Evolutionary conservation across 129 eudicot species (phyloP), one percentile per base, ranked within the genome.

Genomic region (Calendula officinalis): DNA sequence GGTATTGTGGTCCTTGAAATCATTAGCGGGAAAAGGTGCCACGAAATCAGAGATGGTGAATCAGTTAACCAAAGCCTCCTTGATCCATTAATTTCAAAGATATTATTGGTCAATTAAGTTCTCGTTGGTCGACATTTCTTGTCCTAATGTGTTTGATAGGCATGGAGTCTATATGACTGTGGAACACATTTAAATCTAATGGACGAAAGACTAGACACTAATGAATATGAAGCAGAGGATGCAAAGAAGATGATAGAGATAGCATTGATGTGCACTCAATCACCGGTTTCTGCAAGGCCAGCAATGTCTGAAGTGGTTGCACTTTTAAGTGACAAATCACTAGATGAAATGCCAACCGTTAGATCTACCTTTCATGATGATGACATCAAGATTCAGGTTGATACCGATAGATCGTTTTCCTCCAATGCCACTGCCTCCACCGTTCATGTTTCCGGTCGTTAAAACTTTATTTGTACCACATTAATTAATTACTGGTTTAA

Each of bases 221-320:
- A 48, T 64, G 88, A 81, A 32, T 84, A 79, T 53, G 46, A 32
- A 33, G 76, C 62, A 30, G 88, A 79, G 69, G 88, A 81, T 32
- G 79, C 73, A 62, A 84, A 74, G 72, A 84, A 69, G 61, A 63
- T 82, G 34, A 78, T 84, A 39, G 91, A 87, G 56, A 84, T 84
- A 37, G 95, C 86, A 3, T 57, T 84, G 53, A 33, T 74, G 45
- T 87, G 91, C 73, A 88, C 88, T 11, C 88, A 84, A 60, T 72
- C 95, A 45, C 83, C 81, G 0, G 77, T 78, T 36, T 64, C 88
- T 36, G n/a, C 67, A 40, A 79, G 96, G 66, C 96, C 96, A 34
- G 75, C 78, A 16, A 88, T 88, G 96, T 84, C 96, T 27, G 96
- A 88, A 62, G 76, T 88, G 8, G 75, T 88, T 43, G 77, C 82